Base-by-base conservation (phyloP, 768 basidiomycete species). In the Serendipita vermifera region DNA sequence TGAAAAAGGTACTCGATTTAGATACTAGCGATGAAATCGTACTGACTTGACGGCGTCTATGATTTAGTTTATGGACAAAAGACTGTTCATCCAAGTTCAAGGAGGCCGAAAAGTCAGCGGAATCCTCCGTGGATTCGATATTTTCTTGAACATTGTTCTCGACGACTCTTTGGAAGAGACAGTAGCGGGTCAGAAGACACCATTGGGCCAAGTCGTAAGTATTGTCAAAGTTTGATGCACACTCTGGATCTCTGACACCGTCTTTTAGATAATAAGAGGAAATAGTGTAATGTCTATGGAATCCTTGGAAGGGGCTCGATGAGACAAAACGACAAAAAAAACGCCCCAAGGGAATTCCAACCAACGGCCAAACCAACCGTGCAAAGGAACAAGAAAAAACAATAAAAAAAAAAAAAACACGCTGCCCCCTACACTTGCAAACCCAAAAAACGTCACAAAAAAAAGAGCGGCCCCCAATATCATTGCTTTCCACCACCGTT, bases 251-350 rank as follows among this genome's bases (percentile, higher is more conserved):
- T n/a, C n/a, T n/a, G n/a, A n/a, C n/a, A n/a, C 22, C 32, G 53
- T 57, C 5, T 38, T 20, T 7, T 69, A 97, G 93, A 90, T 97
- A 62, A 87, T 98, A 64, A 87, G 93, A 38, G 93, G 93, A 48
- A 97, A 94, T 73, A 93, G 88, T 58, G 90, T 98, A 40, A 90
- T 90, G 55, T 90, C 88, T 58, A 93, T 96, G 86, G 93, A 97
- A 69, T 85, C 79, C 20, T 65, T 88, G 55, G 87, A 89, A 68
- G 74, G 81, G 24, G 76, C 75, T 22, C 75, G 77, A 60, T 67
- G 54, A 54, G 51, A 60, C 22, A 29, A 13, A n/a, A n/a, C n/a
- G n/a, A n/a, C n/a, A n/a, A n/a, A n/a, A n/a, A n/a, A n/a, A n/a
- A n/a, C n/a, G n/a, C n/a, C n/a, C n/a, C n/a, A n/a, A n/a, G n/a